Base-by-base conservation (phyloP, 169 alveolate genomes). In the Theileria parva region DNA sequence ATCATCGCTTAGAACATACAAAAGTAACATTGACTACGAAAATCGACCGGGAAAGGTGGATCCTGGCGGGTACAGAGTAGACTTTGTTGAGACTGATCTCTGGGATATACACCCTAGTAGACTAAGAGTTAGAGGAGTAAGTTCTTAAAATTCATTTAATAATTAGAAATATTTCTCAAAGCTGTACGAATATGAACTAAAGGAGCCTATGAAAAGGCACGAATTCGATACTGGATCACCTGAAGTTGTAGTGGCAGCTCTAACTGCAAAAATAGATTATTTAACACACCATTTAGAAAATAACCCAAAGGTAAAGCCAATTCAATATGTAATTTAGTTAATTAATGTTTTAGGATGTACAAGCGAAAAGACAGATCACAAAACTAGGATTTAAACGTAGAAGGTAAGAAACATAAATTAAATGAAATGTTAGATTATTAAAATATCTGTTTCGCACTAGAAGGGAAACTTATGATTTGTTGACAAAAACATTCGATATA, bases 191-290 rank as follows among this genome's bases (percentile, higher is more conserved):
- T 55, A 83, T 66, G 89, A 83, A 61, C 50, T 83, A 64, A 25
- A 85, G 11, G 89, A 83, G 32, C 89, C 89, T 44, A 72, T 83
- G 79, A 83, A 83, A 21, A 64, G 77, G 74, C 89, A 83, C 21
- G 86, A 77, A 17, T 23, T n/a, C 32, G 89, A 83, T 55, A 67
- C 83, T 0, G 89, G 89, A 1, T 83, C 89, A 1, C 67, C 83
- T 2, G 81, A 83, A 37, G 86, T 77, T 23, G 85, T 72, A 53
- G 51, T 83, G 5, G 89, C 89, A 69, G 61, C 86, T 15, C 44
- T 83, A 8, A 83, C 89, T 13, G 89, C 89, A 28, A 83, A 77
- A 39, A 34, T 83, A 23, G 89, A 83, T 39, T 83, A 83, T 63
- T 70, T 83, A 6, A 25, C 80, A 9, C 21, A 51, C 28, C 89